Base-by-base conservation (phyloP, 2,329 filamentous ascomycete species). In the Penicillium sp. region DNA sequence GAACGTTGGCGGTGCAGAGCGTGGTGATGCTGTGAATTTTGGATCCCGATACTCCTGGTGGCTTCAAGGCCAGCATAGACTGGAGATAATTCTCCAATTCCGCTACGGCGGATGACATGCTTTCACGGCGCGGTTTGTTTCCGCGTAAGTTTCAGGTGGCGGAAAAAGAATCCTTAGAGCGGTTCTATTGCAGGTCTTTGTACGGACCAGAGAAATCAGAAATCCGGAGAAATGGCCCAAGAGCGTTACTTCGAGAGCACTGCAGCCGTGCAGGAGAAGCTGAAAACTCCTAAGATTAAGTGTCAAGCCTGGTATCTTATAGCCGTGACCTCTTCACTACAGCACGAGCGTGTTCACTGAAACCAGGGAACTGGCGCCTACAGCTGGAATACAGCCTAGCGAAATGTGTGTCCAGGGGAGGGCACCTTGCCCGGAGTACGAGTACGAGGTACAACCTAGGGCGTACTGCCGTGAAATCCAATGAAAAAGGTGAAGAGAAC, bases 11-110 rank as follows among this genome's bases (percentile, higher is more conserved):
- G 54, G 90, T 87, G 75, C 92, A 96, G 38, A 97, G 83, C 27
- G 83, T 78, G 18, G 92, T 97, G 73, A 98, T 83, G 68, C 84
- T 83, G 63, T 82, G 82, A 72, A 98, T 95, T 74, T 93, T 92
- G 60, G 89, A 89, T 62, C 90, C 91, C 55, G 91, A 95, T 51
- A 96, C 90, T 68, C 93, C 93, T 46, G 93, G 93, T 39, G 93
- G 86, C 75, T 95, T 97, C 67, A 96, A 79, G 60, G 81, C 80
- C 66, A 92, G 86, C 84, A 98, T 91, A 66, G 88, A 91, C 77
- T 93, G 89, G 68, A 98, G 82, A 73, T 88, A 86, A 66, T 84
- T 80, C 75, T 95, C 92, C 75, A 98, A 78, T 72, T 97, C 91
- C 76, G 88, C 84, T 81, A 95, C 87, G 74, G 88, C 83, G 69